Conservation (phyloP, 495 filamentous ascomycete species). For the Aspergillus nidulans region DNA sequence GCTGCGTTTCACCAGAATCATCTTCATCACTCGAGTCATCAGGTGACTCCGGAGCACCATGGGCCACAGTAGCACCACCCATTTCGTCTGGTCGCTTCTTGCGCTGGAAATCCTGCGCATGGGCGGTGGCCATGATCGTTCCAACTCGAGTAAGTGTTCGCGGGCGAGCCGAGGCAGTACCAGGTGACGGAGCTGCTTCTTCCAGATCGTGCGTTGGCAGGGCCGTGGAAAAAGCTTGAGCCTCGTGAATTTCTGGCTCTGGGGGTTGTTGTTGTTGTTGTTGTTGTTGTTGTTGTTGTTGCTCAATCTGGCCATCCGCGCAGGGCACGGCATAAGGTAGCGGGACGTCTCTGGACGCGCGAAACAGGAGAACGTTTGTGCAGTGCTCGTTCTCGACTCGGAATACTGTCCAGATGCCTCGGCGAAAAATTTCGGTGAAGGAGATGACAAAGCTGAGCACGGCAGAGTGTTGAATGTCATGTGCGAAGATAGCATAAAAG, state of each 20-base stretch:
- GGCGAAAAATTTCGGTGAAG: slow-evolving; percentile 70
- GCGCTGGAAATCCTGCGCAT: slow-evolving; percentile 85
- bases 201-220: slow-evolving; percentile 27
- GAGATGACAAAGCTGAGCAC: slow-evolving; percentile 70
- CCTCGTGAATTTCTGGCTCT: slow-evolving; percentile 32
- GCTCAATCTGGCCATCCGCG: slow-evolving; percentile 21
- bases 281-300: slow-evolving; percentile 1
- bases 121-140: slow-evolving; percentile 64
- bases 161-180: slow-evolving; percentile 23
- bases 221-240: slow-evolving; percentile 21
- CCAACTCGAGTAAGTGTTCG: slow-evolving; percentile 47
- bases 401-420: slow-evolving; percentile 87
- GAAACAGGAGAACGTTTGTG: slow-evolving; percentile 78
- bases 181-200: slow-evolving; percentile 28
- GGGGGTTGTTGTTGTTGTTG: slow-evolving; percentile 6
- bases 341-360: slow-evolving; percentile 74
- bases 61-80: slow-evolving; percentile 19
- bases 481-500: slow-evolving; percentile 79
- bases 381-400: slow-evolving; percentile 97
- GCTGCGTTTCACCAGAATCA: slow-evolving; percentile 12
- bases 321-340: slow-evolving; percentile 67
- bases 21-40: slow-evolving; percentile 41
- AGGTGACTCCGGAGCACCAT: slow-evolving; percentile 11
- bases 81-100: slow-evolving; percentile 48
- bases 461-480: slow-evolving; percentile 75